A percentile compares a stretch with the other conserved stretches of the same genome.
Evolutionary conservation across 2,329 filamentous ascomycete species (phyloP).

Genomic region (Diaporthe citri): DNA sequence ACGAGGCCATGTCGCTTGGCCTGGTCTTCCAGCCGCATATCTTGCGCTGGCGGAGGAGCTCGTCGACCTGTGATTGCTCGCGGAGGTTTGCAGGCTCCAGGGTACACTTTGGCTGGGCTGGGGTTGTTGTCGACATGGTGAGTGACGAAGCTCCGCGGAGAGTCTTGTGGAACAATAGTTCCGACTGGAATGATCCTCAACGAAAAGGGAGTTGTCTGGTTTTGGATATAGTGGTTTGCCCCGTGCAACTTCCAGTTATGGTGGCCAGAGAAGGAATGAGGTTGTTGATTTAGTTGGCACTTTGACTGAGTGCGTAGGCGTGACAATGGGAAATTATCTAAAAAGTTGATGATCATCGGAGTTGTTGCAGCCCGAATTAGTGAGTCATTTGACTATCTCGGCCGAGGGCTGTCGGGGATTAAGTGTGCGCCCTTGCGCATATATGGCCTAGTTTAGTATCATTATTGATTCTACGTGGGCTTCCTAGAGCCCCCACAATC

Average conservation of each 20-base stretch:
- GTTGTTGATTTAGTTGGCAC: not conserved
- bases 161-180: not conserved
- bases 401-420: not conserved
- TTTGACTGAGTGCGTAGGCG: not conserved
- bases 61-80: constrained; percentile 37
- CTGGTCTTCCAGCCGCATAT: constrained; percentile 39
- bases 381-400: constrained; percentile 13
- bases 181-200: not conserved
- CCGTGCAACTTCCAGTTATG: not conserved
- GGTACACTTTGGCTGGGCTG: constrained; percentile 26
- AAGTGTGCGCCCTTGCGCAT: not conserved
- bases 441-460: not conserved
- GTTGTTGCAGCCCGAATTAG: not conserved
- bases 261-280: not conserved
- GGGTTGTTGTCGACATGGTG: not conserved
- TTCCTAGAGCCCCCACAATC: too few species aligned
- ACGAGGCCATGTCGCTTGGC: constrained; percentile 14
- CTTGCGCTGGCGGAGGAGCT: constrained; percentile 39
- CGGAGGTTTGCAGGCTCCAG: constrained; percentile 37
- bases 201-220: not conserved
- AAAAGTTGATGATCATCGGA: not conserved
- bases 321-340: not conserved
- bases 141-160: too few species aligned
- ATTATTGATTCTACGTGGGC: not conserved
- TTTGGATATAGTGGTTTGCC: not conserved